Evolutionary conservation across 148 eudicot species (phyloP).

Genomic region (Rhododendron ferrugineum): DNA sequence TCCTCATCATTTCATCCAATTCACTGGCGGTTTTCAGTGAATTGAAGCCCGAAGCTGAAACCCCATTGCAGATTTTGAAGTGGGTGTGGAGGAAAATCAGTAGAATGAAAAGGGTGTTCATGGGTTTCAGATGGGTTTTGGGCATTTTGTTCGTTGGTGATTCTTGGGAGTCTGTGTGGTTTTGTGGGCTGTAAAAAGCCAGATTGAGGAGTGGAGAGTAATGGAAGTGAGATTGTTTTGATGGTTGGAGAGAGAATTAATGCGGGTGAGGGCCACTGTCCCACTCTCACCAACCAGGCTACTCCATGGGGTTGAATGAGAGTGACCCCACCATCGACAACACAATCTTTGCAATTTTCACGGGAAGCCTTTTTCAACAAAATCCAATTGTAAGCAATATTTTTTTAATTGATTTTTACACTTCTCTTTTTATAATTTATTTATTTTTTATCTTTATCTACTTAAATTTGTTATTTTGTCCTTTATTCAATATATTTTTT

Average conservation of each 20-base stretch:
- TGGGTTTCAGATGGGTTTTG: constrained; percentile 13
- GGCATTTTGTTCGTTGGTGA: constrained; percentile 12
- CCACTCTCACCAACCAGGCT: neutral
- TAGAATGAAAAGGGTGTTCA: constrained; percentile 17
- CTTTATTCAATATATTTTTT: no score
- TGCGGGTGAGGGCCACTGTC: neutral
- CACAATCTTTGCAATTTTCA: no score
- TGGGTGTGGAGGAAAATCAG: constrained; percentile 40
- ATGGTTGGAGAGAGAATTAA: neutral
- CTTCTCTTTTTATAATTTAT: no score
- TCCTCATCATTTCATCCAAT: constrained; percentile 27
- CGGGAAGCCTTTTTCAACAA: neutral
- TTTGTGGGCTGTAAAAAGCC: neutral
- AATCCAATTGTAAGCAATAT: neutral
- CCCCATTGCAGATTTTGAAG: constrained; percentile 41
- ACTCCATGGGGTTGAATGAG: neutral
- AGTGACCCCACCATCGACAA: neutral
- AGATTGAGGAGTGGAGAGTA: neutral
- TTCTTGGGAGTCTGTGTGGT: no score
- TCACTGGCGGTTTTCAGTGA: constrained; percentile 23
- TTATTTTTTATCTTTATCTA: no score
- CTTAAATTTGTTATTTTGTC: no score
- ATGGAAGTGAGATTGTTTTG: neutral
- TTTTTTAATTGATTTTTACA: neutral
- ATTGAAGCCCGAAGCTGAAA: constrained; percentile 29